Evolutionary conservation across 371 early-diverging fungal species (phyloP).

Genomic region (Rhizopus arrhizus): DNA sequence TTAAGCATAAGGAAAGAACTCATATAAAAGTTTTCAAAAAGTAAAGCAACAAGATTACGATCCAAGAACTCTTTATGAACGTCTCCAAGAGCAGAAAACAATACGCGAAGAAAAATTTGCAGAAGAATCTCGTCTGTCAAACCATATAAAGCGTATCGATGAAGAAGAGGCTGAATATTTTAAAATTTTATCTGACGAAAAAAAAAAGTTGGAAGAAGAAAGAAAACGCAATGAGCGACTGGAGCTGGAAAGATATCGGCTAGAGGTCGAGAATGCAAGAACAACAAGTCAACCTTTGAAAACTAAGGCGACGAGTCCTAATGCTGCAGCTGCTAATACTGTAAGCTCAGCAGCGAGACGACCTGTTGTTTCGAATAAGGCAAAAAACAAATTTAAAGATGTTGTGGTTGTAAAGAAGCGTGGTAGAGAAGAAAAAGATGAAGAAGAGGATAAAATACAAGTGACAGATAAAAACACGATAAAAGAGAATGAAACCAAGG

Average conservation of each 20-base stretch:
- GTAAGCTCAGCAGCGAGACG: background rate
- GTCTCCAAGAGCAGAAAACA: constrained; percentile 72
- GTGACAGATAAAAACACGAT: constrained; percentile 5
- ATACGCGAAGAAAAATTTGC: constrained; percentile 69
- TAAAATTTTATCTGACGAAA: constrained; percentile 61
- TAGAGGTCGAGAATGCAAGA: constrained; percentile 27
- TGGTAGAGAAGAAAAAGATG: constrained; percentile 22
- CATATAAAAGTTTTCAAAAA: background rate
- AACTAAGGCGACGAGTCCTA: background rate
- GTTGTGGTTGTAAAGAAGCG: constrained; percentile 40
- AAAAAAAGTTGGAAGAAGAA: constrained; percentile 54
- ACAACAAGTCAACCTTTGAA: constrained; percentile 5
- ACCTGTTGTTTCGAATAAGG: background rate
- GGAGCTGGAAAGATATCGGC: constrained; percentile 66
- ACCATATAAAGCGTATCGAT: constrained; percentile 74
- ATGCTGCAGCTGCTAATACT: background rate
- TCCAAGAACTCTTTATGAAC: constrained; percentile 80
- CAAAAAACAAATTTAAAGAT: constrained; percentile 27
- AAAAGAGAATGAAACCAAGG: constrained; percentile 4
- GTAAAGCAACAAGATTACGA: constrained; percentile 59
- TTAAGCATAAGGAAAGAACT: constrained; percentile 5
- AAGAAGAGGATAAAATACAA: constrained; percentile 10
- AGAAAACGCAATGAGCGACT: constrained; percentile 57
- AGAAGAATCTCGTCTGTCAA: constrained; percentile 70
- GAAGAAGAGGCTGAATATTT: constrained; percentile 80